Evolutionary conservation across 2,329 filamentous ascomycete genomes (phyloP).

Genomic region (Sporothrix curviconia): DNA sequence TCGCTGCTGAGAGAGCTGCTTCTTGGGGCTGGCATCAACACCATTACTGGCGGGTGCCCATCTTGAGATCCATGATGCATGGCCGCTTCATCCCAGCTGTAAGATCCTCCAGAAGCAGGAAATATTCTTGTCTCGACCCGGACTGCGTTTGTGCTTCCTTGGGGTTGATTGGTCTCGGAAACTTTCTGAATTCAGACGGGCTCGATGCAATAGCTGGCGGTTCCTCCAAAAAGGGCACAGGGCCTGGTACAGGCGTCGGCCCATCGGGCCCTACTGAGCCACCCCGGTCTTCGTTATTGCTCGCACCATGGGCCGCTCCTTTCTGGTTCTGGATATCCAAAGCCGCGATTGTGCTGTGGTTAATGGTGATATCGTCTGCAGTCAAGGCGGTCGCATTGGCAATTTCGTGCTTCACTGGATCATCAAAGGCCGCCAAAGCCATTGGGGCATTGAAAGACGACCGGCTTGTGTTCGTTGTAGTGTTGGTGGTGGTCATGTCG

Average conservation of each 20-base stretch:
- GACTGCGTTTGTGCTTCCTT: conserved; percentile 65
- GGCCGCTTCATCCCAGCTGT: conserved; percentile 95
- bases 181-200: conserved; percentile 35
- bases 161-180: conserved; percentile 62
- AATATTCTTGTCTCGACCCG: conserved; percentile 74
- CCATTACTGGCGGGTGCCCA: conserved; percentile 98
- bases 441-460: conserved; percentile 13
- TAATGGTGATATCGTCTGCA: background rate
- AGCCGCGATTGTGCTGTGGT: conserved; percentile 17
- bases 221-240: background rate
- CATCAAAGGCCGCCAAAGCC: background rate
- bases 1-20: conserved; percentile 83
- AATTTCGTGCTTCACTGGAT: background rate
- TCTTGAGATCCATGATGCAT: conserved; percentile 95
- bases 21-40: conserved; percentile 84
- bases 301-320: background rate
- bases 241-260: conserved; percentile 10
- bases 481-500: conserved; percentile 17
- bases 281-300: background rate
- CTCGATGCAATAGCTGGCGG: conserved; percentile 29
- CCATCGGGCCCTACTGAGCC: background rate
- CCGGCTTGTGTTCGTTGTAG: conserved; percentile 15
- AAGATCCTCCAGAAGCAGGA: conserved; percentile 86
- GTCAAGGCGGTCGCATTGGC: background rate
- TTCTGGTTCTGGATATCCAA: conserved; percentile 14